Conservation (phyloP, 164 flowering plant genomes). For the Dillenia suffruticosa region DNA sequence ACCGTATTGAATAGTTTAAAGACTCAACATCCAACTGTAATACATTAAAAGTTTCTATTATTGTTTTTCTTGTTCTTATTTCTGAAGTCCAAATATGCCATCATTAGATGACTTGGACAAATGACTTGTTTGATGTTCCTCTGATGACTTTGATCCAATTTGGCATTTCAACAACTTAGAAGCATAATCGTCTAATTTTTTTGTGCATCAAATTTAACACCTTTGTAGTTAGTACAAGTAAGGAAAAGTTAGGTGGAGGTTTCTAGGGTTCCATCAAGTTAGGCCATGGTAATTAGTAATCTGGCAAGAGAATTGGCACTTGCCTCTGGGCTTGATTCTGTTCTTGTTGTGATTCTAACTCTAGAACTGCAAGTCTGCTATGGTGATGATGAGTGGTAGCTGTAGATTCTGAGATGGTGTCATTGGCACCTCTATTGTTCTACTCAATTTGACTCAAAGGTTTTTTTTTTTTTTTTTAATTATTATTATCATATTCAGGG, state of each 20-base stretch:
- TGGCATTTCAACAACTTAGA: too few species aligned
- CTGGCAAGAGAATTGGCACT: not conserved
- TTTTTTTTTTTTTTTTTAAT: too few species aligned
- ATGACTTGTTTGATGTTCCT: too few species aligned
- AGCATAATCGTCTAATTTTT: too few species aligned
- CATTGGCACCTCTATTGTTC: conserved; percentile 7
- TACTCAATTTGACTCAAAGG: conserved; percentile 28
- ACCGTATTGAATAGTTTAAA: too few species aligned
- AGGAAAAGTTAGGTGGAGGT: not conserved
- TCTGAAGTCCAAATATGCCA: too few species aligned
- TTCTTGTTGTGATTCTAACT: conserved; percentile 2
- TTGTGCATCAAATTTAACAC: not conserved
- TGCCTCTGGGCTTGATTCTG: not conserved
- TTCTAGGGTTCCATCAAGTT: not conserved
- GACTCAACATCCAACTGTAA: too few species aligned
- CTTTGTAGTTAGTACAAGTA: not conserved
- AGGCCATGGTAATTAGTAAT: not conserved
- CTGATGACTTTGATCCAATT: too few species aligned
- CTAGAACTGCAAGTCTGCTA: not conserved
- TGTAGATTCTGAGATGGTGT: conserved; percentile 5
- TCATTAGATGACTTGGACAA: too few species aligned
- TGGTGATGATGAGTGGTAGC: conserved; percentile 8
- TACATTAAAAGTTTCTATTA: too few species aligned
- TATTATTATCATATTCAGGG: conserved; percentile 49
- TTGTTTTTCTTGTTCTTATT: too few species aligned